Percentiles rank a stretch among this genome's conserved stretches.
Evolutionary conservation across 768 basidiomycete species (phyloP).

Genomic region (Lanmaoa rubissima): DNA sequence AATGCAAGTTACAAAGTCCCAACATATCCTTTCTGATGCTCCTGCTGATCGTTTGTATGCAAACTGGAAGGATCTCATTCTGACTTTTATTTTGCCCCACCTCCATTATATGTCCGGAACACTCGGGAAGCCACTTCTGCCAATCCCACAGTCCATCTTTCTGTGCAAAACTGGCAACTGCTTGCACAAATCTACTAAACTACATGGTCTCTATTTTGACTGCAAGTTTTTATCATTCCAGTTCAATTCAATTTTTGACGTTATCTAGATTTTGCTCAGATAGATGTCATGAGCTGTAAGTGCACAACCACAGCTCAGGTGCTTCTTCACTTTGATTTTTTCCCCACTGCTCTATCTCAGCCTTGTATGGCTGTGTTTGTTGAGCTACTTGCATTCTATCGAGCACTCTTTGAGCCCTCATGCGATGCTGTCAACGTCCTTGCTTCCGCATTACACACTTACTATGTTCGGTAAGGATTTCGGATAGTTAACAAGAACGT

Average conservation of each 20-base stretch:
- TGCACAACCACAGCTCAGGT: neutral
- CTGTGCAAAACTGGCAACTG: neutral
- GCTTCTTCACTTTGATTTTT: too few relatives aligned
- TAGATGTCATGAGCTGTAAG: neutral
- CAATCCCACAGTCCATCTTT: neutral
- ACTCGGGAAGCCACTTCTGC: neutral
- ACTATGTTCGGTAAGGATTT: too few relatives aligned
- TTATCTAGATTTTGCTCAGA: too few relatives aligned
- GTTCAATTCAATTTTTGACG: too few relatives aligned
- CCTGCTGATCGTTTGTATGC: neutral
- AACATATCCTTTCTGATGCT: neutral
- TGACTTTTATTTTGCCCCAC: neutral
- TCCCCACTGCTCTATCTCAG: too few relatives aligned
- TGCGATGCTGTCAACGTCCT: too few relatives aligned
- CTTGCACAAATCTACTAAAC: neutral
- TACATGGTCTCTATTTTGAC: neutral
- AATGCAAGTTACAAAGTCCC: neutral
- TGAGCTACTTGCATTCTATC: too few relatives aligned
- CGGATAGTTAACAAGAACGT: too few relatives aligned
- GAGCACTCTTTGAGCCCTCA: too few relatives aligned
- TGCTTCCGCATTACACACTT: too few relatives aligned
- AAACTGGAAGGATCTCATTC: neutral
- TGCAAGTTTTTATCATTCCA: neutral
- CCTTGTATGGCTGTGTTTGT: too few relatives aligned
- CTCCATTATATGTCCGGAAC: neutral